Evolutionary conservation across 2,329 filamentous ascomycete species (phyloP).

Genomic region (Fonsecaea pedrosoi): DNA sequence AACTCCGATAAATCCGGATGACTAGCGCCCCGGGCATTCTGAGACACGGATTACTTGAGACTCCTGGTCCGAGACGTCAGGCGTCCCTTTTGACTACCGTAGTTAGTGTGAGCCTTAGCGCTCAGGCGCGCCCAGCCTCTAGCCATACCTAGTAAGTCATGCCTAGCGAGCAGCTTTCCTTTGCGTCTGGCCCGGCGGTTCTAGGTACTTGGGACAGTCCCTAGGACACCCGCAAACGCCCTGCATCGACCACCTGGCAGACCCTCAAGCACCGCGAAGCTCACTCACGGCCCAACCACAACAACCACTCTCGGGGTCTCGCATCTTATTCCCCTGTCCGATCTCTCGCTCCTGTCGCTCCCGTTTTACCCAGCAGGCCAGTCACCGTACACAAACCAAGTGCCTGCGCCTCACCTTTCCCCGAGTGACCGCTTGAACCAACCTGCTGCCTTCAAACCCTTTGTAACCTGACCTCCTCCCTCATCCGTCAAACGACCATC

Average conservation of each 20-base stretch:
- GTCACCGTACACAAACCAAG: conserved; percentile 5
- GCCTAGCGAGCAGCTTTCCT: conserved; percentile 3
- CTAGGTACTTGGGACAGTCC: neutral
- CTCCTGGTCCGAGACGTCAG: conserved; percentile 11
- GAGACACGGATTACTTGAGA: conserved; percentile 19
- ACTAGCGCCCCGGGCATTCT: conserved; percentile 3
- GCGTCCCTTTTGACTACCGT: conserved; percentile 5
- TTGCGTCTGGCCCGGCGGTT: neutral
- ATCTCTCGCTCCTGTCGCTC: conserved; percentile 2
- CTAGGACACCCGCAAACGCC: neutral
- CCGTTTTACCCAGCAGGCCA: conserved; percentile 10
- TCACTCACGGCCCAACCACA: neutral
- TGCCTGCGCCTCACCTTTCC: conserved; percentile 22
- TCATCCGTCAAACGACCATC: conserved; percentile 26
- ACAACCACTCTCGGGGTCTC: neutral
- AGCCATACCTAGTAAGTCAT: neutral
- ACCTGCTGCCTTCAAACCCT: conserved; percentile 5
- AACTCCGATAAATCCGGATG: conserved; percentile 7
- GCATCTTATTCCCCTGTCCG: conserved; percentile 10
- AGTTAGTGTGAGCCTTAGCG: neutral
- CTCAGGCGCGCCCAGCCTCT: neutral
- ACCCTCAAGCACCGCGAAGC: neutral
- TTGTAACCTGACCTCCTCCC: conserved; percentile 20
- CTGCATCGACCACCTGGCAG: conserved; percentile 9
- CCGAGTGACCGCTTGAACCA: neutral